Evolutionary conservation across 306 rosid species (phyloP), one percentile per base, ranked within the genome.

Genomic region (Cicer yamashitae): DNA sequence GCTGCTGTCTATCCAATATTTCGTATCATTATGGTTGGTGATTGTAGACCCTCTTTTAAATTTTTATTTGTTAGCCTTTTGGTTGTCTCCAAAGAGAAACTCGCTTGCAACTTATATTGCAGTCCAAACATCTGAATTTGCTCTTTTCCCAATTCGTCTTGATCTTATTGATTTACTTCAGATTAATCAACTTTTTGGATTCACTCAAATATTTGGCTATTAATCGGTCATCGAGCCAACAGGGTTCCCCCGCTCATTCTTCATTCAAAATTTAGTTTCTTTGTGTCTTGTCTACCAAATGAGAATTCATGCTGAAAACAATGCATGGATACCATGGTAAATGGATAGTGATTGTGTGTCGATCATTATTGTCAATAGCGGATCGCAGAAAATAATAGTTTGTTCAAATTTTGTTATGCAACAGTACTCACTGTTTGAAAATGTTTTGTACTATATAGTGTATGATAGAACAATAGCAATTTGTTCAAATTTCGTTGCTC

Each of bases 301-400:
- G 60, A 30, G 58, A 73, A 43, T 59, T 22, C 18, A 14, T 44
- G 12, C 48, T 47, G 8, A 5, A 43, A 58, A 43, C 7, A 18
- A 18, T 73, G 39, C 53, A 38, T 50, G 62, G 53, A 64, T 40
- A 62, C 7, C 53, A 10, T 38, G 53, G 72, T 30, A 75, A 75
- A 51, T 59, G 39, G 40, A 41, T 44, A 20, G 3, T 30, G 37
- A 30, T 30, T 30, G 37, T 4, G 37, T 30, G 37, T 30, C 5
- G 37, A 30, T 4, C 37, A 30, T 30, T 30, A 1, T 30, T 30
- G 37, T 4, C 37, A 30, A 30, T 30, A 30, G 5, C 37, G 37
- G 37, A 4, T 30, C 37, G 37, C 6, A 30, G 37, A 30, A 30
- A 30, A 30, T 30, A 30, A 25, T 25, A 25, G 4, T 25, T 25